Evolutionary conservation across 2,329 filamentous ascomycete species (phyloP), one percentile per base, ranked within the genome.

Genomic region (Scedosporium minutisporum): DNA sequence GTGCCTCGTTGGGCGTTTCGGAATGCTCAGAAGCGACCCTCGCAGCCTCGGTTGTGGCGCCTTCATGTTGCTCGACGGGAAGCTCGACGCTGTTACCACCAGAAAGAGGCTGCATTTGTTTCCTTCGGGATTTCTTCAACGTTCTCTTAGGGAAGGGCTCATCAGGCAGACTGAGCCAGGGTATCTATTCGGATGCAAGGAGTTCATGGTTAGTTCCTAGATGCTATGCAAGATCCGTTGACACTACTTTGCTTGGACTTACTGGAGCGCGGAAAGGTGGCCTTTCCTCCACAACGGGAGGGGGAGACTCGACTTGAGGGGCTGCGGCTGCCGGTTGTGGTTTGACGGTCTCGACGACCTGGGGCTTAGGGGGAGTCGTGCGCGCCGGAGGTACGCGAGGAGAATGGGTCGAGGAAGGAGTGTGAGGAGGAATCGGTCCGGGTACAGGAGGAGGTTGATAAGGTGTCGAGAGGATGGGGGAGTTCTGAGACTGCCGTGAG

Each of bases 401-500:
- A 25, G 61, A 62, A 14, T 80, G 77, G 18, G 79, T 80, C 16
- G 82, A 84, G 4, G 80, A 80, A 3, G 82, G 82, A 9, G 82
- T 83, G 38, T 80, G 78, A 21, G 80, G 75, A 63, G 74, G 74
- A 48, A 77, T 70, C 18, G 78, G 73, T 62, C 76, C 71, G 27
- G 78, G 74, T 18, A 73, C 71, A 33, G 75, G 73, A 71, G 84
- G 75, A 70, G 82, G 76, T 70, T 85, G 80, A 75, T 85, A 80
- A 65, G 87, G 76, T 63, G 85, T 79, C 62, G 82, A 78, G 71
- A 83, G 73, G 58, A 75, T 78, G n/a, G 82, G 81, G 60, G 82
- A 83, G 38, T 77, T 76, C 62, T 82, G 78, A 75, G 68, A 74
- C 69, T 78, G 76, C 29, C 61, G 48, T 53, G 79, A 77, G 61